Percentiles rank a stretch among this genome's conserved stretches.
These are phyloP conservation scores for Lepiota subincarnata DNA, from an alignment of 768 basidiomycete genomes.

Conservation along the genomic window DNA sequence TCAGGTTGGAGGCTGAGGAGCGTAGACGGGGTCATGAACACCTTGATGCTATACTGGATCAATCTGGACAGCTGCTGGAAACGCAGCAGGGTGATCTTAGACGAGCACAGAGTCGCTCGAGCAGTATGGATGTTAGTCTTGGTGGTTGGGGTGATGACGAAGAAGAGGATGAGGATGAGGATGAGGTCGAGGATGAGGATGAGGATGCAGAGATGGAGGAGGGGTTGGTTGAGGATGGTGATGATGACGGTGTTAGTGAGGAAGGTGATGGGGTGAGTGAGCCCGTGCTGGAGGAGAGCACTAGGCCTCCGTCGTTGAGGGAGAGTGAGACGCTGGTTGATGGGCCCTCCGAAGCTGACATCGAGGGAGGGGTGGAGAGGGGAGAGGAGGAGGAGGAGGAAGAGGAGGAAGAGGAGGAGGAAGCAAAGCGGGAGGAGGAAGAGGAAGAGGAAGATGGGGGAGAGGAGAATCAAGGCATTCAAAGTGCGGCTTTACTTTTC, in stretches of 20 bases:
- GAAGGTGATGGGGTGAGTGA: neutral
- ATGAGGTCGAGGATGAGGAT: conserved; percentile 25
- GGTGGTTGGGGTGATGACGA: conserved; percentile 32
- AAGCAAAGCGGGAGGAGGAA: conserved; percentile 1
- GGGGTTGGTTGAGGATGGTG: no score
- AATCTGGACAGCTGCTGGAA: conserved; percentile 82
- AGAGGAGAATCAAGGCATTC: no score
- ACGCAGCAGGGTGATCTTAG: conserved; percentile 74
- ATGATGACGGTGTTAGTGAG: conserved; percentile 18
- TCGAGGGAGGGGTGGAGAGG: conserved; percentile 19
- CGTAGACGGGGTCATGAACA: conserved; percentile 76
- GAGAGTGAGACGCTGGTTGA: neutral
- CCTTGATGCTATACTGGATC: conserved; percentile 84
- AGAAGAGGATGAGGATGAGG: conserved; percentile 26
- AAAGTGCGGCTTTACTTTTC: no score
- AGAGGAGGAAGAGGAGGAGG: conserved; percentile 12
- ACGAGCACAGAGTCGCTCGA: conserved; percentile 56
- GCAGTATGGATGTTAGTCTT: conserved; percentile 37
- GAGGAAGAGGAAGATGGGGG: neutral
- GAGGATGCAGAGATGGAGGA: no score
- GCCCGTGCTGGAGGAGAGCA: neutral
- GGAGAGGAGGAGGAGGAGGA: conserved; percentile 15
- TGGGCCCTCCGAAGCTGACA: neutral
- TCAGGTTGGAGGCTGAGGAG: conserved; percentile 70
- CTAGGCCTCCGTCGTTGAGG: neutral